Evolutionary conservation across 306 rosid species (phyloP), one percentile per base, ranked within the genome.

Genomic region (Corylus heterophylla): DNA sequence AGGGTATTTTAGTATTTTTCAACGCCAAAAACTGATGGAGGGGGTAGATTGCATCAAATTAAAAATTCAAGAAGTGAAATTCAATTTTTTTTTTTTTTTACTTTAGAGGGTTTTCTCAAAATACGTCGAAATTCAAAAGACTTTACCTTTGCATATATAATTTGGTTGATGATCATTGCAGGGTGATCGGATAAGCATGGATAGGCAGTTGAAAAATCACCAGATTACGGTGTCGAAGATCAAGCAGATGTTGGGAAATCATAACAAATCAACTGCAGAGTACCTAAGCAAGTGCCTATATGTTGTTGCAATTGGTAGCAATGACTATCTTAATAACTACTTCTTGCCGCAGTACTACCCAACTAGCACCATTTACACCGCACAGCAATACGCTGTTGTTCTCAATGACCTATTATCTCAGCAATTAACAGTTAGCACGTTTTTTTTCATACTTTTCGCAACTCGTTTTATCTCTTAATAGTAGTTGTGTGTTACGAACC

Each of bases 301-400:
- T 49, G 25, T 73, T 5, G 74, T 75, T 51, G 74, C 10, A 3
- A 70, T 75, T 2, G 86, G 86, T 8, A n/a, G 4, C 54, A 75
- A 83, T 12, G 86, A 83, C 73, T 83, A 78, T 54, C 3, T 70
- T 4, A 62, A 62, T 66, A 83, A 79, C 45, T 83, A 83, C 39
- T 79, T 74, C 56, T 17, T 39, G 62, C 80, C 80, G 18, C 10
- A 2, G 4, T 13, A 7, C 37, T 83, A 67, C 54, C 18, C 67
- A 7, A 82, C 86, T 4, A 54, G 83, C 54, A 2, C 0, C 11
- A 13, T 7, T 12, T 85, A 14, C 37, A 55, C 76, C 22, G 44
- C 76, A 6, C 3, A 75, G 3, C 31, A 50, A 27, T 85, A 71
- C 72, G 83, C 88, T 5, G n/a, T 1, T 1, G 37, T 22, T 29